These are phyloP conservation scores for Hygrocybe coccinea DNA, from an alignment of 768 basidiomycete genomes.

Conservation along the genomic window DNA sequence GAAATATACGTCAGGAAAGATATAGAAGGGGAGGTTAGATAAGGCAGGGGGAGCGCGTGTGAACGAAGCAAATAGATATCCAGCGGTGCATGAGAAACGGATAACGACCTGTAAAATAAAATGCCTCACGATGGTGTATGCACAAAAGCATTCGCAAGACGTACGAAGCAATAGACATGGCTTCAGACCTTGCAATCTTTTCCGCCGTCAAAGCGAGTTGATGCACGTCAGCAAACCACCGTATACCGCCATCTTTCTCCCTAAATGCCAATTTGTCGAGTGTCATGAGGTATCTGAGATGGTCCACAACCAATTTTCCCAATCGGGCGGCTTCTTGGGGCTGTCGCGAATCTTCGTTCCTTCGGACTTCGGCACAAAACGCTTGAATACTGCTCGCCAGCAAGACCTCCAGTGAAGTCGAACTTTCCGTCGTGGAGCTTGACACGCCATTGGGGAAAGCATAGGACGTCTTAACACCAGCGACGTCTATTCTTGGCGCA, in stretches of 20 bases:
- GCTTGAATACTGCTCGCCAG: constrained; percentile 50
- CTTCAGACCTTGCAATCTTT: constrained; percentile 50
- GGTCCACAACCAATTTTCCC: constrained; percentile 45
- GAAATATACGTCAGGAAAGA: constrained; percentile 72
- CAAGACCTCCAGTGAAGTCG: constrained; percentile 59
- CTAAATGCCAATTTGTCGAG: constrained; percentile 62
- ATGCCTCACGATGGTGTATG: constrained; percentile 8
- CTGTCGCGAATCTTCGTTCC: constrained; percentile 45
- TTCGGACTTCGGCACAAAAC: constrained; percentile 60
- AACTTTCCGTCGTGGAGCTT: constrained; percentile 43
- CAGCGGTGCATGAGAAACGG: constrained; percentile 45
- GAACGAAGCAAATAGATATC: constrained; percentile 67
- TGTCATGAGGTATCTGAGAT: constrained; percentile 65
- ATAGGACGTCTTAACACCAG: constrained; percentile 68
- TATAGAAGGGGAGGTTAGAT: constrained; percentile 59
- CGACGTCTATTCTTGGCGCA: constrained; percentile 40
- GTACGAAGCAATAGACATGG: constrained; percentile 49
- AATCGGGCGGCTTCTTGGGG: constrained; percentile 48
- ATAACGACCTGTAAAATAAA: constrained; percentile 33
- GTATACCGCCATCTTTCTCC: constrained; percentile 57
- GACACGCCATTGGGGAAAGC: constrained; percentile 47
- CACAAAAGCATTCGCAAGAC: constrained; percentile 19
- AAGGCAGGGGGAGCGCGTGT: constrained; percentile 69
- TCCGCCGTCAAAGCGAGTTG: constrained; percentile 47
- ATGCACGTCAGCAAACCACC: constrained; percentile 72